Evolutionary conservation across 140 eudicot species (phyloP).

Genomic region (Bidens hawaiensis): DNA sequence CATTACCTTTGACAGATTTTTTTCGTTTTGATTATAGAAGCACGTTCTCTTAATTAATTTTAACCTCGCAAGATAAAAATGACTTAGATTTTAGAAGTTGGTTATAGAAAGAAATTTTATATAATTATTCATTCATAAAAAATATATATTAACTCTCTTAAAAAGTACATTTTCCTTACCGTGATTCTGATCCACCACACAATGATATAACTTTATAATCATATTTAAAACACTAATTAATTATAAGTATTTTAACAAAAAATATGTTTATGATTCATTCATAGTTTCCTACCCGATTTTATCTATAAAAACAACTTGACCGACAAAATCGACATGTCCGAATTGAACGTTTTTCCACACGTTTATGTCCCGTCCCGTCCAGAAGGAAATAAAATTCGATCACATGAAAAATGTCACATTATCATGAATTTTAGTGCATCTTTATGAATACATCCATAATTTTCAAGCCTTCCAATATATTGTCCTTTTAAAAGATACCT

Average conservation of each 20-base stretch:
- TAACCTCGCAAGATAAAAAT: not conserved
- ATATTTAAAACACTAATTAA: too few species aligned
- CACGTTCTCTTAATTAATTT: too few species aligned
- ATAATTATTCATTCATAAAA: too few species aligned
- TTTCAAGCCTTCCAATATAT: slow-evolving; percentile 20
- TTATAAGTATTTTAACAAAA: too few species aligned
- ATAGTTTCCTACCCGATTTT: not conserved
- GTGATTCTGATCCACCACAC: too few species aligned
- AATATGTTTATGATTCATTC: too few species aligned
- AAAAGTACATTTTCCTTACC: not conserved
- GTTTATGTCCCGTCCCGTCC: not conserved
- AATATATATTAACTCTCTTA: not conserved
- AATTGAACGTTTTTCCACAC: not conserved
- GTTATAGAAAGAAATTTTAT: too few species aligned
- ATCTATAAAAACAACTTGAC: not conserved
- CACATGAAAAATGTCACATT: slow-evolving; percentile 10
- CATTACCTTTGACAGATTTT: too few species aligned
- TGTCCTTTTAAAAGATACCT: slow-evolving; percentile 22
- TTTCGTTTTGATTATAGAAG: too few species aligned
- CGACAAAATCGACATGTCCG: not conserved
- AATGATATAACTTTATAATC: too few species aligned
- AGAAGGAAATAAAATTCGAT: not conserved
- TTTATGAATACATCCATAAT: slow-evolving; percentile 1
- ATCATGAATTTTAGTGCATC: not conserved
- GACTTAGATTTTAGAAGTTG: too few species aligned